phyloP scores from a whole-genome alignment of 129 eudicot genomes.

The Ambrosia artemisiifolia region DNA sequence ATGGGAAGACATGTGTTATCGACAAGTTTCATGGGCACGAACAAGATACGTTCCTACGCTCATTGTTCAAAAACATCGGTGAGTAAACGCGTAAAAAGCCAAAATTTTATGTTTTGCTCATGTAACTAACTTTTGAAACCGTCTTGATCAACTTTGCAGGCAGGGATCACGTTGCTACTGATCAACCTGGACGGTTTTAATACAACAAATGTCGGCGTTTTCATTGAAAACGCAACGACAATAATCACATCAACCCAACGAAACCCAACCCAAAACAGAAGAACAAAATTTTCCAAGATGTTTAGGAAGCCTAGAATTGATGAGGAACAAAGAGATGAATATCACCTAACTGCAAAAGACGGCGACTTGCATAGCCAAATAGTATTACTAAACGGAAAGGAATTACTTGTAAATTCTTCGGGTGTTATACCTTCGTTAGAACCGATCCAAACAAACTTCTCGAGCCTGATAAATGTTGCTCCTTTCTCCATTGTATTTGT shows the following conservation, averaged over 20 bases:
- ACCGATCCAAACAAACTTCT: slow-evolving; percentile 36
- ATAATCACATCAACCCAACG: not conserved
- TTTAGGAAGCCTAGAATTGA: slow-evolving; percentile 14
- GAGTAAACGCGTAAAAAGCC: not conserved
- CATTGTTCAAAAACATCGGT: slow-evolving; percentile 65
- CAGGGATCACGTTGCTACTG: not conserved
- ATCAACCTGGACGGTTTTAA: not conserved
- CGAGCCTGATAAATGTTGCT: slow-evolving; percentile 35
- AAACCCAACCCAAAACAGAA: slow-evolving; percentile 5
- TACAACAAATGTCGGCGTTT: slow-evolving; percentile 30
- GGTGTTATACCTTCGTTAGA: slow-evolving; percentile 52
- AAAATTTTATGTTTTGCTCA: not conserved
- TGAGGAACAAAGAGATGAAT: slow-evolving; percentile 53
- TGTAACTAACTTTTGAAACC: not conserved
- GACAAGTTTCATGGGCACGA: slow-evolving; percentile 39
- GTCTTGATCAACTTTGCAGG: not conserved
- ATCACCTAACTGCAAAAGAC: slow-evolving; percentile 58
- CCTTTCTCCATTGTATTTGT: slow-evolving; percentile 68
- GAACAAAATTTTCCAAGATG: slow-evolving; percentile 26
- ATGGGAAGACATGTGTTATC: slow-evolving; percentile 73
- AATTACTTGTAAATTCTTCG: slow-evolving; percentile 38
- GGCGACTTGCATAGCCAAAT: slow-evolving; percentile 63
- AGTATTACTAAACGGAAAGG: slow-evolving; percentile 48
- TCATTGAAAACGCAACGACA: slow-evolving; percentile 26
- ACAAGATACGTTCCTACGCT: slow-evolving; percentile 53